Base-by-base conservation (phyloP, 345 rosid species). In the Ailanthus altissimus region DNA sequence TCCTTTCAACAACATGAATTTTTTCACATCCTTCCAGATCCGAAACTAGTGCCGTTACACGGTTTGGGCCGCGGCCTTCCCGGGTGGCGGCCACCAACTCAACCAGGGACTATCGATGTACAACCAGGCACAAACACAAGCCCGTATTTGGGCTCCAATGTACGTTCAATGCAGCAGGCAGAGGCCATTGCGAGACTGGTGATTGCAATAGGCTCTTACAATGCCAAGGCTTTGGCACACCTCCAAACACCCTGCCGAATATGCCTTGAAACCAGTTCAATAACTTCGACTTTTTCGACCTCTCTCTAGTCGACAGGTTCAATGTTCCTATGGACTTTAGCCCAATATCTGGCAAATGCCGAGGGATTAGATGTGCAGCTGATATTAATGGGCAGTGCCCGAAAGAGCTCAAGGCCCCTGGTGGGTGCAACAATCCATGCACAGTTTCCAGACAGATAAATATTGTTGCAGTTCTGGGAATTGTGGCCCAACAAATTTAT, bases 181-280 rank as follows among this genome's bases (percentile, higher is more conserved):
- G 25, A 2, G 86, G 82, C 12, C 70, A 70, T 18, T 92, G 97
- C 8, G 20, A 83, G 67, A 90, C 90, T 0, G 91, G 94, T 3
- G 93, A 88, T 25, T 90, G 97, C 0, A 81, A 74, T 6, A 89
- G 89, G 28, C 65, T 80, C 62, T 85, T 88, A 6, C 64, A 81
- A 40, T 88, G 97, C 63, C 45, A 71, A 14, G 86, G 78, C 5
- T 88, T 74, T 80, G 94, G 94, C 6, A 56, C 18, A 53, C 92
- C 92, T 2, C 94, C 91, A 4, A 87, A 88, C 74, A 89, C 94
- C 69, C 61, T 86, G 93, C 89, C 23, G 93, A 90, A 78, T 86
- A 81, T 49, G 87, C 90, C 0, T 81, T 90, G n/a, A 38, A 92
- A 92, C 85, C 91, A 88, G 4, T 88, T 75, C 72, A 77, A 73